These are phyloP conservation scores for Phyllosticta capitalensis DNA, from an alignment of 2,329 filamentous ascomycete genomes.

Conservation along the genomic window DNA sequence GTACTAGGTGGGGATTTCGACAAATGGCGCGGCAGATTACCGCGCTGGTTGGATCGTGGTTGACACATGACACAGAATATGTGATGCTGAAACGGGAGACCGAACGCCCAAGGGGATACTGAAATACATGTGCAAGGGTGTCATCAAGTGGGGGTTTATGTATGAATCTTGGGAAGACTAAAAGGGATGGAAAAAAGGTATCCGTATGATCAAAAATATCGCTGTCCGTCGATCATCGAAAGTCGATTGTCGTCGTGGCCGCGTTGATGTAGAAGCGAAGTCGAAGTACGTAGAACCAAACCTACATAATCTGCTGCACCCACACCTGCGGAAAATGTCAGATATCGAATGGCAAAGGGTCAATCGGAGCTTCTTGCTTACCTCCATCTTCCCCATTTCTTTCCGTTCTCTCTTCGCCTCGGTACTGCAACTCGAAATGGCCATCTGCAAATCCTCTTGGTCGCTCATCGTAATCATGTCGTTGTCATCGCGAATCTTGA, in stretches of 20 bases:
- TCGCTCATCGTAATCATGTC: slow-evolving; percentile 98
- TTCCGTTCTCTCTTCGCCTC: slow-evolving; percentile 61
- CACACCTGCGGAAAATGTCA: slow-evolving; percentile 3
- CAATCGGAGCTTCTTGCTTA: slow-evolving; percentile 39
- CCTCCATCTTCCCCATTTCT: slow-evolving; percentile 92
- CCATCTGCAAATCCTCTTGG: slow-evolving; percentile 90
- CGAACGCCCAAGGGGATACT: not conserved
- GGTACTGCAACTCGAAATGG: slow-evolving; percentile 59
- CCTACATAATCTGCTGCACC: slow-evolving; percentile 9
- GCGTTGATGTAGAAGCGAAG: not conserved
- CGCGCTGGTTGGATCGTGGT: not conserved
- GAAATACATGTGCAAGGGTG: not conserved
- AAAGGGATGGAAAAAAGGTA: not conserved
- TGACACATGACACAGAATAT: not conserved
- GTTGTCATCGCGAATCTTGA: slow-evolving; percentile 80
- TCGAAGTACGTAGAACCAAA: not conserved
- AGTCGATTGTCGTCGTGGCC: not conserved
- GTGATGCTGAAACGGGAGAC: not conserved
- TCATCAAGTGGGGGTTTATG: not conserved
- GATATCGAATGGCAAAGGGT: not conserved
- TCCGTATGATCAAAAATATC: not conserved
- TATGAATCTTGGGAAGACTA: not conserved
- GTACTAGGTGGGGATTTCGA: not conserved
- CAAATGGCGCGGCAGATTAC: not conserved
- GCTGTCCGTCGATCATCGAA: not conserved